Base-by-base conservation (phyloP, 139 green algal species). In the Micromonas pusilla region DNA sequence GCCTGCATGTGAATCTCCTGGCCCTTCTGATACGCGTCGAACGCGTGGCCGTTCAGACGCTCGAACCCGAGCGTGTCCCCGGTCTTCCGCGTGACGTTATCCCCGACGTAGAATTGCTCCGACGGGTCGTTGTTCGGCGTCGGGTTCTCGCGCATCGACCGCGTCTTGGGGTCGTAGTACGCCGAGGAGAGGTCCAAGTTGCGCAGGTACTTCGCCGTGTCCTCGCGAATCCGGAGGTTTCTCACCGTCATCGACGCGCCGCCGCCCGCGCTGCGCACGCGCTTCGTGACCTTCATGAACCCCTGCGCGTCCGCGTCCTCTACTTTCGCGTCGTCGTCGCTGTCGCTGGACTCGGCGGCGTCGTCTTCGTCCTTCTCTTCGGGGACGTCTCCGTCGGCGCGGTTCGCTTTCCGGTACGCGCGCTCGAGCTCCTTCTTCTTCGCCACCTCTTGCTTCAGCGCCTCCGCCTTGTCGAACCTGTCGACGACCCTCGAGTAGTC, bases 161-260 rank as follows among this genome's bases (percentile, higher is more conserved):
- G 87, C 5, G 91, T 94, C 86, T 99, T 99, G 71, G 96, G 96
- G 87, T 99, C 96, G 80, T 98, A 99, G 87, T 99, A 89, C 9
- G 96, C 94, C 1, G 87, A 94, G 85, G 95, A 91, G 9, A 85
- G 30, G 83, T 98, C 96, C 83, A 99, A 85, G 82, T 99, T 99
- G 60, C 97, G 87, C 73, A 99, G 89, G 83, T 99, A 99, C 87
- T 99, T 99, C 64, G 95, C 96, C 0, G 94, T 99, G 86, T 99
- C 96, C 81, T 99, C 96, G n/a, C 96, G 90, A 77, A 99, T 98
- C 67, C 96, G 91, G 85, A 99, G 89, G 88, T 99, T 99, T 70
- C 93, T 25, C 19, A 86, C 84, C n/a, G 84, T 84, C 23, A 80
- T 80, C 3, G 84, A 85, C 36, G 86, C 84, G 67, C 95, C 96